Evolutionary conservation across 2,329 filamentous ascomycete genomes (phyloP), one percentile per base, ranked within the genome.

Genomic region (Pseudogymnoascus sp.): DNA sequence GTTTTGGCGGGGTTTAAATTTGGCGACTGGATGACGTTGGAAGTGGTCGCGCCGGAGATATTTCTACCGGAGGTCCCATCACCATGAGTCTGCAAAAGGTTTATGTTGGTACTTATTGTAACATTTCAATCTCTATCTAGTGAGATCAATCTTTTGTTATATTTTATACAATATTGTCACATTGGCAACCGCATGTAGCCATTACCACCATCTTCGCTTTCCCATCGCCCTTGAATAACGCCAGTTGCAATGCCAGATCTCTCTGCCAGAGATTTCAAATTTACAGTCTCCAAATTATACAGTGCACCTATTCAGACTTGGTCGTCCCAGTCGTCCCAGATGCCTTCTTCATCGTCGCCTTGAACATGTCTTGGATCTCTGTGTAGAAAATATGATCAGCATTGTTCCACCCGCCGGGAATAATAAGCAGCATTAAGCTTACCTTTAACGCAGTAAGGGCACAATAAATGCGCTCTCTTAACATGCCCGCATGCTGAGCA

Each of bases 391-490:
- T 61, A 70, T 68, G 37, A 62, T 61, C 51, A 62, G 62, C n/a
- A 63, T 51, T 57, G 28, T 36, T 21, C 28, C 28, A 21, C 6
- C 16, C 2, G 6, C n/a, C 16, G 5, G 5, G 23, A 13, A 25
- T 6, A 4, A 57, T 21, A 34, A 14, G 16, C 16, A 57, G 5
- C n/a, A 4, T 57, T 13, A 60, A 63, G 78, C 87, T 72, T 83
- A 96, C 93, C 89, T 76, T 85, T 81, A 67, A 96, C 87, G 77
- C 95, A 99, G 73, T 90, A 87, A 19, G 92, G 87, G 77, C 95
- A 99, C 68, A 99, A 76, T 37, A 92, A 80, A 79, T 99, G 95
- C 73, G 92, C 88, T 74, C 92, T 87, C 81, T 99, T 99, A 25
- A 86, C 79, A 74, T 89, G 85, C 60, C 95, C 96, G 72, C 95